Percentiles rank a stretch among this genome's conserved stretches.
phyloP scores from a whole-genome alignment of 2,329 filamentous ascomycete genomes.

The Gyromitra esculenta region DNA sequence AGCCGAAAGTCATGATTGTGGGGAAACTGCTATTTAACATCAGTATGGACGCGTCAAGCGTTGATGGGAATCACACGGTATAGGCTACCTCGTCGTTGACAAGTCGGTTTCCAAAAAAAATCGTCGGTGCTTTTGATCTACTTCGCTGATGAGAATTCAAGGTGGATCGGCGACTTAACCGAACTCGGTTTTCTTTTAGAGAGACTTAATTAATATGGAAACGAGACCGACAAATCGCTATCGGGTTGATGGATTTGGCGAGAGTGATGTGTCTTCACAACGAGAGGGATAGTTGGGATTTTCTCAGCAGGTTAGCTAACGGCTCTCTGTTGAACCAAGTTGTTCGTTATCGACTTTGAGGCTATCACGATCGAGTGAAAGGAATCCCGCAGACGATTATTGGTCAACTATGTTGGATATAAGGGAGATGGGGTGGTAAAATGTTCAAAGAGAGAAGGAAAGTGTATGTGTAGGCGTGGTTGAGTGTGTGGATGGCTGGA shows the following conservation, averaged over 20 bases:
- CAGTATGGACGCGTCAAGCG: neutral
- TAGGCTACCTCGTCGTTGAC: neutral
- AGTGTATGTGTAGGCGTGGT: neutral
- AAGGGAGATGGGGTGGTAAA: neutral
- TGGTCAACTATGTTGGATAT: neutral
- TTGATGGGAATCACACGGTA: neutral
- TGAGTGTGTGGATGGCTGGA: neutral
- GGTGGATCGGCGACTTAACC: neutral
- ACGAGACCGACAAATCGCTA: neutral
- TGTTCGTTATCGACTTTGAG: neutral
- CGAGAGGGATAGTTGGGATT: neutral
- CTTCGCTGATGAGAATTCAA: neutral
- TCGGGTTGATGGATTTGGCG: neutral
- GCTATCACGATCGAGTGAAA: neutral
- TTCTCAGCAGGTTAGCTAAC: neutral
- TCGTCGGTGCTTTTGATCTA: neutral
- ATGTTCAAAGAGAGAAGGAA: neutral
- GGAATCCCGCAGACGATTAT: neutral
- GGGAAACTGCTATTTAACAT: neutral
- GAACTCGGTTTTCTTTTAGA: neutral
- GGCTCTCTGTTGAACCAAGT: neutral
- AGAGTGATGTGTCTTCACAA: neutral
- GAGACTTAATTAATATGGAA: neutral
- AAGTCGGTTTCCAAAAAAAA: neutral
- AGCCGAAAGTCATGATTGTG: neutral